Evolutionary conservation across 208 protist species (phyloP).

Genomic region (Leishmania amazonensis): DNA sequence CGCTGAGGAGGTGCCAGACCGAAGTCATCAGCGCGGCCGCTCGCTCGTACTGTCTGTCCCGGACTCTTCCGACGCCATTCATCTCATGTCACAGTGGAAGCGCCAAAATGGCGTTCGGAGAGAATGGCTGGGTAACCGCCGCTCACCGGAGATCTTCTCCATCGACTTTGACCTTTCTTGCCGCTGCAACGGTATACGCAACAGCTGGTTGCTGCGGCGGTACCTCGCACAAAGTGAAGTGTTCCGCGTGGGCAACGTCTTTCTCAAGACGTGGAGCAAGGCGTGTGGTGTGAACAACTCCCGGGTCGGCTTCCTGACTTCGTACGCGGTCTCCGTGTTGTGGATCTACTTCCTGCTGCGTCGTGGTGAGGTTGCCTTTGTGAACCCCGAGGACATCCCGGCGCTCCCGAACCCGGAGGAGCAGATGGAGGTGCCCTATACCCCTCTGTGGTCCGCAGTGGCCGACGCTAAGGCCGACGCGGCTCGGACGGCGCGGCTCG

Average conservation of each 20-base stretch:
- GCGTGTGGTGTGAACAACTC: constrained; percentile 75
- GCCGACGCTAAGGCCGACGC: not conserved
- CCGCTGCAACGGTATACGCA: constrained; percentile 68
- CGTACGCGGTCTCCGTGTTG: constrained; percentile 74
- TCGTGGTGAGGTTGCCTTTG: constrained; percentile 35
- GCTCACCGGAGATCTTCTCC: constrained; percentile 65
- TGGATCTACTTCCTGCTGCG: constrained; percentile 81
- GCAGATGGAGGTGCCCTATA: constrained; percentile 41
- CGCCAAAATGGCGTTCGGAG: constrained; percentile 25
- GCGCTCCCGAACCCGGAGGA: constrained; percentile 19
- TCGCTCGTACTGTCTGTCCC: constrained; percentile 19
- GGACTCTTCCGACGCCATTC: constrained; percentile 36
- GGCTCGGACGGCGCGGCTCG: constrained; percentile 25
- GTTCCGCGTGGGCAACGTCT: constrained; percentile 63
- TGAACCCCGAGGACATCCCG: constrained; percentile 40
- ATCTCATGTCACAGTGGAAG: constrained; percentile 39
- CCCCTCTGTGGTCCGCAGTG: constrained; percentile 49
- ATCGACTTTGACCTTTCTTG: constrained; percentile 87
- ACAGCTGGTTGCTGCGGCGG: constrained; percentile 77
- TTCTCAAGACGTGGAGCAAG: constrained; percentile 88
- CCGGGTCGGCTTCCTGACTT: constrained; percentile 69
- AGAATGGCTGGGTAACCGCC: constrained; percentile 32
- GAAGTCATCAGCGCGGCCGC: not conserved
- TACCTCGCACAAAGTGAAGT: constrained; percentile 62
- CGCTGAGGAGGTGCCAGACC: not conserved